Evolutionary conservation across 345 rosid species (phyloP), one percentile per base, ranked within the genome.

Genomic region (Laguncularia racemosa): DNA sequence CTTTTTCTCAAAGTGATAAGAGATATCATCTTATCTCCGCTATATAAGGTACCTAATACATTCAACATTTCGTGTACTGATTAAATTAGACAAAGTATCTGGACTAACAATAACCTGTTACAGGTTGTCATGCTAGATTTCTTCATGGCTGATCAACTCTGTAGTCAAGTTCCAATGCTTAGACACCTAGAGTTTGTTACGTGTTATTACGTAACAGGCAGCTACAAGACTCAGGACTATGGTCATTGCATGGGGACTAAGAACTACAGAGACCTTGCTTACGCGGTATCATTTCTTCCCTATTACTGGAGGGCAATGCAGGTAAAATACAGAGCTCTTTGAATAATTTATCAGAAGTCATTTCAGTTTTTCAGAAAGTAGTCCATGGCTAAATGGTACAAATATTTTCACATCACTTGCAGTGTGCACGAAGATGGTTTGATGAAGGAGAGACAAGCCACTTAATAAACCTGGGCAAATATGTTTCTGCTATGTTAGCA

Each of bases 271-370:
- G 96, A 93, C 75, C 88, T 93, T 28, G 85, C 89, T 10, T 93
- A 90, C 59, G 97, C 88, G 9, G 96, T 90, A 23, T 93, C 99
- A 60, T 93, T 93, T 65, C 78, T 93, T 14, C 99, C 99, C 19
- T 93, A 93, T 75, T 90, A 93, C 84, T 93, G 96, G 97, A 82
- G 99, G 63, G 99, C 99, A 12, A 90, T 90, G 99, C 99, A 89
- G 91, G 99, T 93, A 46, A 57, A 57, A 20, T 33, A 16, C 26
- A 13, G 17, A 10, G 46, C 50, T 21, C 20, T 33, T 33, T 33
- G 40, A 33, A 4, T 33, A 33, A 33, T 1, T 33, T 33, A 7
- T 33, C 9, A 6, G 7, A 33, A 33, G 9, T 33, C 11, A 9
- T 33, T 33, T 6, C 40, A 9, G 40, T 9, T 33, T 33, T 33